Percentiles rank a stretch among this genome's conserved stretches.
These are phyloP conservation scores for Nitzschia sp. DNA, from an alignment of 108 stramenopile genomes.

Conservation along the genomic window DNA sequence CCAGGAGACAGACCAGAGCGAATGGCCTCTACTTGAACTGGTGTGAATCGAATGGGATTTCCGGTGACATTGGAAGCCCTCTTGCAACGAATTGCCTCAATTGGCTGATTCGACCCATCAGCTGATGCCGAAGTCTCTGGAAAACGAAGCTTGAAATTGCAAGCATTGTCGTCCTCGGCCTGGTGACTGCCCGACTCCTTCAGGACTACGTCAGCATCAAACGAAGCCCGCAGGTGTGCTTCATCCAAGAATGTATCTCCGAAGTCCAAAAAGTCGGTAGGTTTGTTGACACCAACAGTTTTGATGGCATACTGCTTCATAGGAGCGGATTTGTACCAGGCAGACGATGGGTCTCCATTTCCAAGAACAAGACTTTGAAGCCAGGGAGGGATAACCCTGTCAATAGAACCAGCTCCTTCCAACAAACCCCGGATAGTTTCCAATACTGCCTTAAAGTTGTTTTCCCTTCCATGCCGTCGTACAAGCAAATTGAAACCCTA, in stretches of 20 bases:
- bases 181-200: constrained; percentile 19
- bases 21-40: constrained; percentile 93
- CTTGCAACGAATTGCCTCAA: constrained; percentile 56
- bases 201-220: constrained; percentile 53
- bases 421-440: constrained; percentile 88
- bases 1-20: constrained; percentile 91
- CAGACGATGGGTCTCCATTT: constrained; percentile 76
- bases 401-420: constrained; percentile 73
- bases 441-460: constrained; percentile 94
- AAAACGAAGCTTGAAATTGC: constrained; percentile 65
- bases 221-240: constrained; percentile 70
- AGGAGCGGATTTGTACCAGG: constrained; percentile 61
- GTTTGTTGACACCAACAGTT: constrained; percentile 76
- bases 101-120: constrained; percentile 15
- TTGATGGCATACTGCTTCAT: constrained; percentile 67
- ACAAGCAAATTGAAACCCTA: constrained; percentile 86
- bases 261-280: constrained; percentile 76
- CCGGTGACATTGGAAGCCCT: constrained; percentile 43
- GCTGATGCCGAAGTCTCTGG: constrained; percentile 5
- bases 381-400: constrained; percentile 87
- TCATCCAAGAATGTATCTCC: constrained; percentile 86
- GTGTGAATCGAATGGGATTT: constrained; percentile 93
- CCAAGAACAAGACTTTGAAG: constrained; percentile 90
- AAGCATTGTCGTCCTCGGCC: constrained; percentile 17
- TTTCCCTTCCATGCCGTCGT: constrained; percentile 84